Evolutionary conservation across 2,329 filamentous ascomycete genomes (phyloP).

Genomic region (Fusarium staphyleae): DNA sequence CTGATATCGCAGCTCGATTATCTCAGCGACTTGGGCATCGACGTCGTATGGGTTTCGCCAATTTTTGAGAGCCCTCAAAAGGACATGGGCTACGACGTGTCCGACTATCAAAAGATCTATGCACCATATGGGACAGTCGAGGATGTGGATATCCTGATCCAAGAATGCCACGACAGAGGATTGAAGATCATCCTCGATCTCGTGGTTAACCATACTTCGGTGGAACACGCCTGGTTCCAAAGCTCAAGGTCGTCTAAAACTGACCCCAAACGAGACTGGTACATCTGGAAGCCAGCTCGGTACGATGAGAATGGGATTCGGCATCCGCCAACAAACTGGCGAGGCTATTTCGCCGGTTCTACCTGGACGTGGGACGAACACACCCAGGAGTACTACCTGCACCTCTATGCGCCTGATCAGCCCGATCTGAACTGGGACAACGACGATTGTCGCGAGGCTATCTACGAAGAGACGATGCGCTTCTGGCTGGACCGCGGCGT

Average conservation of each 20-base stretch:
- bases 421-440: conserved; percentile 83
- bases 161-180: conserved; percentile 62
- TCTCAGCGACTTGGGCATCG: conserved; percentile 65
- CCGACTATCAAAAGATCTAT: conserved; percentile 72
- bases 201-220: conserved; percentile 73
- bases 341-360: conserved; percentile 54
- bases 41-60: conserved; percentile 66
- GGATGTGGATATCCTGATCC: conserved; percentile 70
- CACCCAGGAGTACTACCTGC: conserved; percentile 62
- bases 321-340: conserved; percentile 66
- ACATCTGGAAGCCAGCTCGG: conserved; percentile 68
- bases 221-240: conserved; percentile 65
- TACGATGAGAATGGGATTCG: conserved; percentile 61
- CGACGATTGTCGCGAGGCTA: conserved; percentile 67
- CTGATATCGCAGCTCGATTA: conserved; percentile 71
- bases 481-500: conserved; percentile 78
- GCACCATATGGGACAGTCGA: conserved; percentile 70
- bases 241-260: conserved; percentile 58
- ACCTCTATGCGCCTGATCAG: conserved; percentile 72
- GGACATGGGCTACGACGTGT: conserved; percentile 79
- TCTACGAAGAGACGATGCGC: conserved; percentile 70
- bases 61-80: conserved; percentile 64
- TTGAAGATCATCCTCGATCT: conserved; percentile 76
- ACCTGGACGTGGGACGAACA: conserved; percentile 62
- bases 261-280: conserved; percentile 66